Conservation (phyloP, 306 rosid genomes). For the Prunus fruticosa region DNA sequence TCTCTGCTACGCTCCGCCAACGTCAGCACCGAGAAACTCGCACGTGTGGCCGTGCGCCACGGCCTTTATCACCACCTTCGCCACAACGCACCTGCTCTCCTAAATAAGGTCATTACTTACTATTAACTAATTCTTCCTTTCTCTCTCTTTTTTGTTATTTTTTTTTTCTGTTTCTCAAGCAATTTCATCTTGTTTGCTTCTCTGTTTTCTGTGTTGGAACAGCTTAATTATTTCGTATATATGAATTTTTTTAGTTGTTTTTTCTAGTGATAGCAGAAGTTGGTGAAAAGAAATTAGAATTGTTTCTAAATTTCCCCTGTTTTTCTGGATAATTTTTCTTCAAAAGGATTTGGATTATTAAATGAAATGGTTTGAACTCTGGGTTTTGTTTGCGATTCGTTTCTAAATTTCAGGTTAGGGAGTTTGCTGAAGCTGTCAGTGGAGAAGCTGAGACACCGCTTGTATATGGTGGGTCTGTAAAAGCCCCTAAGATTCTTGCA, state of each 20-base stretch:
- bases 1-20: slow-evolving; percentile 66
- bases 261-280: neutral
- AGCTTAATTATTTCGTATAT: neutral
- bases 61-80: slow-evolving; percentile 43
- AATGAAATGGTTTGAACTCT: neutral
- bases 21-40: slow-evolving; percentile 79
- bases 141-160: too few species aligned
- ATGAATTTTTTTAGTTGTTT: neutral
- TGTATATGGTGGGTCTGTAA: slow-evolving; percentile 53
- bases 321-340: neutral
- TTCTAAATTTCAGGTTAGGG: slow-evolving; percentile 33
- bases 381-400: neutral
- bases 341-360: neutral
- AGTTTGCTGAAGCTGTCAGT: slow-evolving; percentile 44
- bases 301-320: too few species aligned
- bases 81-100: slow-evolving; percentile 35
- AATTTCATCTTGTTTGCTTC: neutral
- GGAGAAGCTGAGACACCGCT: slow-evolving; percentile 30
- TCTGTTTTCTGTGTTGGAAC: neutral
- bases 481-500: slow-evolving; percentile 89
- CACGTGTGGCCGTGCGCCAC: slow-evolving; percentile 62
- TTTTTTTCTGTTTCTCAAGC: neutral
- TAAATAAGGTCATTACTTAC: slow-evolving; percentile 18
- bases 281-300: too few species aligned
- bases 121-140: too few species aligned